phyloP scores from a whole-genome alignment of 371 early-diverging fungal species.

The Smittium culicis region DNA sequence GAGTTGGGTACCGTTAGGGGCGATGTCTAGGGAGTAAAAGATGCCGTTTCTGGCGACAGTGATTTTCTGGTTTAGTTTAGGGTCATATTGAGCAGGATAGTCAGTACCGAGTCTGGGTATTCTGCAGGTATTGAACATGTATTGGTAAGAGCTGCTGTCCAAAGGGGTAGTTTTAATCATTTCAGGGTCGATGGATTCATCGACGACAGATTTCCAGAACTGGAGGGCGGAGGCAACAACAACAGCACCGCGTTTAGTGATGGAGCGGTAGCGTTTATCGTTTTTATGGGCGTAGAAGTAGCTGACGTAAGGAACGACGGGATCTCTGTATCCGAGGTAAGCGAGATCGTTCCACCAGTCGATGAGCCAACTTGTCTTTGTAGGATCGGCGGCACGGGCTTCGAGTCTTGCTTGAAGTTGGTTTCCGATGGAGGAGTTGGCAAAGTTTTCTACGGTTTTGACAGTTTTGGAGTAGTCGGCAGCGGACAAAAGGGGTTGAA shows the following conservation, averaged over 20 bases:
- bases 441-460: slow-evolving; percentile 61
- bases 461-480: slow-evolving; percentile 59
- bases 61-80: slow-evolving; percentile 61
- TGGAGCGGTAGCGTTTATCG: slow-evolving; percentile 57
- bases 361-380: slow-evolving; percentile 34
- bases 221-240: slow-evolving; percentile 73
- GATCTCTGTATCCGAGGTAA: slow-evolving; percentile 34
- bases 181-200: slow-evolving; percentile 72
- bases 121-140: slow-evolving; percentile 92
- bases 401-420: slow-evolving; percentile 72
- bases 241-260: slow-evolving; percentile 73
- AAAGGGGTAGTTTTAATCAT: slow-evolving; percentile 59
- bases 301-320: slow-evolving; percentile 34
- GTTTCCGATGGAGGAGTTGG: slow-evolving; percentile 59
- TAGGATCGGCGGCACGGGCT: slow-evolving; percentile 36
- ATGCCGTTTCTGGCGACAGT: slow-evolving; percentile 80
- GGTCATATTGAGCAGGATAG: slow-evolving; percentile 55
- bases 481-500: slow-evolving; percentile 61
- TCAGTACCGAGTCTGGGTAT: slow-evolving; percentile 77
- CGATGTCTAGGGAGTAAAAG: slow-evolving; percentile 63
- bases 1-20: slow-evolving; percentile 56
- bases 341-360: slow-evolving; percentile 38
- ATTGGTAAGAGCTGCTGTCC: slow-evolving; percentile 83
- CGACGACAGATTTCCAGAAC: slow-evolving; percentile 68
- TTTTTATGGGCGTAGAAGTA: slow-evolving; percentile 56